Evolutionary conservation across 2,329 filamentous ascomycete species (phyloP), one percentile per base, ranked within the genome.

Genomic region (Hymenoscyphus repandus): DNA sequence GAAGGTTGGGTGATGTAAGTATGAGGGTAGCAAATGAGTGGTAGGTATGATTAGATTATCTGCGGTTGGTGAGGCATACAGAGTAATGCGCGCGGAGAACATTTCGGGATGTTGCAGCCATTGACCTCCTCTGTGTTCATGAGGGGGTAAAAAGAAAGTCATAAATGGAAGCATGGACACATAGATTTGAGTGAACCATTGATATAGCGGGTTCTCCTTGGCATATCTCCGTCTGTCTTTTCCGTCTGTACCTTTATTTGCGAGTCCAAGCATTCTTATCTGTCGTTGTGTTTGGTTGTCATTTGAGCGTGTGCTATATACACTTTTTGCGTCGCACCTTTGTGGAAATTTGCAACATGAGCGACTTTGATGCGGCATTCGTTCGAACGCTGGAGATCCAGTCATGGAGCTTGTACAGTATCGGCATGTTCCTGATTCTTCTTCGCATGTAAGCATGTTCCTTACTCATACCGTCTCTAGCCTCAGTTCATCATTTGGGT

Each of bases 321-420:
- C n/a, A n/a, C 10, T 40, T 40, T 5, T 17, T n/a, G 17, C n/a
- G 15, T 11, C 15, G 34, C 5, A 37, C 3, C 3, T 3, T 37
- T 37, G 12, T n/a, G 18, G 18, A 40, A 18, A 20, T 40, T 17
- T 11, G 17, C 38, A 27, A 46, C 18, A 46, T 46, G 44, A 31
- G 44, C 9, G 32, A 38, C 18, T 38, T 46, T 15, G 44, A 46
- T n/a, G 15, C 44, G 15, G 18, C 15, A 7, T 46, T 46, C 37
- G 44, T 38, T 13, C 18, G 12, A n/a, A 38, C 32, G 31, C 33
- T 46, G 10, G 44, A 32, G 6, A 20, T 46, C 3, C 32, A 59
- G 47, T 57, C 58, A 49, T 61, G 57, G 58, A 55, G 34, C 47
- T 40, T 58, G n/a, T 61, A 56, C 22, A 46, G 52, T 11, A 40